phyloP scores from a whole-genome alignment of 2,329 filamentous ascomycete genomes.

The Thielaviopsis ethacetica region DNA sequence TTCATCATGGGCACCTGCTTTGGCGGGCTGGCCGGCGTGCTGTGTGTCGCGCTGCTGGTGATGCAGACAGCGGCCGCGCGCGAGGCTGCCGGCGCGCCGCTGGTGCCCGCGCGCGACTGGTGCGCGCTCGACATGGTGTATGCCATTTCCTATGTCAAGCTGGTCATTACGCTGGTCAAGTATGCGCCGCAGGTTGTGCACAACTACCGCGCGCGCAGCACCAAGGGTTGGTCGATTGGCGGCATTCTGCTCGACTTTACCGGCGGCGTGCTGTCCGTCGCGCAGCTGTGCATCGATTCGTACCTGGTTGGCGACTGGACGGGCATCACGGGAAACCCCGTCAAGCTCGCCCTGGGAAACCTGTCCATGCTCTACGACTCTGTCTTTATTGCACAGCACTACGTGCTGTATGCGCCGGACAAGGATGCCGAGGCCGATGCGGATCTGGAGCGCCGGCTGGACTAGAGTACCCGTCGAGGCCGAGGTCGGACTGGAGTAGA shows the following conservation, averaged over 20 bases:
- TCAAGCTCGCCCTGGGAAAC: conserved; percentile 77
- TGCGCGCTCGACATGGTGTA: conserved; percentile 48
- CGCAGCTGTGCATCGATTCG: conserved; percentile 72
- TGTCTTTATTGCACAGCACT: conserved; percentile 81
- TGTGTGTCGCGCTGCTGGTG: conserved; percentile 31
- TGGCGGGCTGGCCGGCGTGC: conserved; percentile 48
- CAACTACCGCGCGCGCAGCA: conserved; percentile 75
- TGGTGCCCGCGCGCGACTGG: conserved; percentile 32
- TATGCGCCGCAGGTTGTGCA: conserved; percentile 75
- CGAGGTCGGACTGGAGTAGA: neutral
- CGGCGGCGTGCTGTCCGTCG: conserved; percentile 66
- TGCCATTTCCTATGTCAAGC: conserved; percentile 72
- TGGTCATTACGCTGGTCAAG: conserved; percentile 77
- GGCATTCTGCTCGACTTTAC: conserved; percentile 72
- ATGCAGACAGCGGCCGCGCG: conserved; percentile 19
- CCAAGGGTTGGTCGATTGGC: conserved; percentile 71
- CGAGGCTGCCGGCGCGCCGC: conserved; percentile 13
- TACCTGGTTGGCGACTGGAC: conserved; percentile 76
- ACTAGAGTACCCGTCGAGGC: conserved; percentile 7
- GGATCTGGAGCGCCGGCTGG: conserved; percentile 14
- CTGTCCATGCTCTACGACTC: conserved; percentile 74
- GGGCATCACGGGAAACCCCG: conserved; percentile 77
- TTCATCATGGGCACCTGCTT: conserved; percentile 53
- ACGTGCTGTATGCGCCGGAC: conserved; percentile 46
- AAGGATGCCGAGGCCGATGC: conserved; percentile 16